Percentiles rank a stretch among this genome's conserved stretches.
Conservation (phyloP, 352 stramenopile species). For the Phytophthora pluvialis region DNA sequence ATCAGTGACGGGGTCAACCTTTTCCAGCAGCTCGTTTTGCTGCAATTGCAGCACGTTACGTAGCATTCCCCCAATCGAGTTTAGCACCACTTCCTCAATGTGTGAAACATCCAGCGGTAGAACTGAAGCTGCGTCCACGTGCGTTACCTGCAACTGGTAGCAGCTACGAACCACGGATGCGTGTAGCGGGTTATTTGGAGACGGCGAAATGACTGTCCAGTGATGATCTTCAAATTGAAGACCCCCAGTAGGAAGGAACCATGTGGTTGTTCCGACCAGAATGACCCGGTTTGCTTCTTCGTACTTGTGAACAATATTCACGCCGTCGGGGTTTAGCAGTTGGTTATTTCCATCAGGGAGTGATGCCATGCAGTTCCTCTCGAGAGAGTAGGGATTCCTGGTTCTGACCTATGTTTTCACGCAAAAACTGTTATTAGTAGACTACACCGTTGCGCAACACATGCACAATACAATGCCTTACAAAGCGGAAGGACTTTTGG, state of each 20-base stretch:
- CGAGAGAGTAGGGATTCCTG: constrained; percentile 18
- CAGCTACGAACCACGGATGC: constrained; percentile 32
- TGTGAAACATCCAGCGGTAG: constrained; percentile 16
- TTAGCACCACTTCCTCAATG: constrained; percentile 25
- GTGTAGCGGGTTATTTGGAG: constrained; percentile 9
- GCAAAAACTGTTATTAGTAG: constrained; percentile 1
- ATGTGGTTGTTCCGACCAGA: constrained; percentile 29
- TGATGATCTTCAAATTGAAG: constrained; percentile 39
- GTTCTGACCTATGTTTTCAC: constrained; percentile 15
- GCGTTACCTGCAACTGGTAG: constrained; percentile 31
- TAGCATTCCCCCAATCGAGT: constrained; percentile 25
- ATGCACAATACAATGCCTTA: constrained; percentile 5
- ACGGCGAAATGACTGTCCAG: constrained; percentile 36
- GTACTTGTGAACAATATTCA: constrained; percentile 36
- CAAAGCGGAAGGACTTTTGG: constrained; percentile 39
- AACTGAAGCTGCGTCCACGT: constrained; percentile 15
- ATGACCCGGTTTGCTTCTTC: constrained; percentile 30
- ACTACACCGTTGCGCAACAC: background rate
- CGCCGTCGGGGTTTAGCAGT: constrained; percentile 18
- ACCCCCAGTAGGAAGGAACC: constrained; percentile 35
- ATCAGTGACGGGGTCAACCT: background rate
- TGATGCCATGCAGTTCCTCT: constrained; percentile 36
- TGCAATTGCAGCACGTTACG: constrained; percentile 25
- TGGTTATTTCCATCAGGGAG: constrained; percentile 17
- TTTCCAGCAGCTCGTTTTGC: constrained; percentile 26